Base-by-base conservation (phyloP, 495 filamentous ascomycete species). In the Filosporella fistucella region DNA sequence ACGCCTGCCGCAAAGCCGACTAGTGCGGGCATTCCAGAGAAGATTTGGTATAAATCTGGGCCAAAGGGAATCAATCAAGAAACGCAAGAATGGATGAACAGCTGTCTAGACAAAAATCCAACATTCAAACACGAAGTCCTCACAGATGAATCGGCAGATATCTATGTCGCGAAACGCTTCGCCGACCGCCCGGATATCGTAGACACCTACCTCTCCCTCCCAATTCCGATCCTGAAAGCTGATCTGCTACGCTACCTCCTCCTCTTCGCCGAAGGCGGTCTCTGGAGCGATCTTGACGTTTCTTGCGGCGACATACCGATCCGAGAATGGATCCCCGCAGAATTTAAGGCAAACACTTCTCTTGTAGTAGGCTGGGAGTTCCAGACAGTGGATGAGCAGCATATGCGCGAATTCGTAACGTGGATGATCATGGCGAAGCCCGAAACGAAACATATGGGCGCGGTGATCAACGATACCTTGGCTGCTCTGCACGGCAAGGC, bases 231-330 rank as follows among this genome's bases (percentile, higher is more conserved):
- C 46, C 53, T 75, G 25, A 75, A 74, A 45, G 75, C 76, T 7
- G 78, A 82, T 55, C 64, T 82, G 12, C 65, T 82, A 23, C 75
- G 77, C 9, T 81, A 82, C 50, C 60, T 82, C 48, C 58, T 81
- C 29, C 63, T 84, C 50, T 73, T 76, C 25, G 68, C 70, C 40
- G 72, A 83, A 52, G 79, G 78, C 18, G 78, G 77, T 0, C 33
- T 78, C 10, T 83, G 74, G 57, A 74, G 72, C 51, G 78, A 82
- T 52, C 70, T 81, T 20, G 79, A 82, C 58, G 73, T 76, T 34
- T 71, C 74, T 26, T 76, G 71, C 38, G 66, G 77, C 26, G 69
- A 66, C 55, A 37, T 12, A 10, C 62, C 67, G 3, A 56, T 78
- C 29, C 46, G 56, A 20, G 61, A 68, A 26, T 83, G 78, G 68